Evolutionary conservation across 140 eudicot species (phyloP).

Genomic region (Cichorium intybus): DNA sequence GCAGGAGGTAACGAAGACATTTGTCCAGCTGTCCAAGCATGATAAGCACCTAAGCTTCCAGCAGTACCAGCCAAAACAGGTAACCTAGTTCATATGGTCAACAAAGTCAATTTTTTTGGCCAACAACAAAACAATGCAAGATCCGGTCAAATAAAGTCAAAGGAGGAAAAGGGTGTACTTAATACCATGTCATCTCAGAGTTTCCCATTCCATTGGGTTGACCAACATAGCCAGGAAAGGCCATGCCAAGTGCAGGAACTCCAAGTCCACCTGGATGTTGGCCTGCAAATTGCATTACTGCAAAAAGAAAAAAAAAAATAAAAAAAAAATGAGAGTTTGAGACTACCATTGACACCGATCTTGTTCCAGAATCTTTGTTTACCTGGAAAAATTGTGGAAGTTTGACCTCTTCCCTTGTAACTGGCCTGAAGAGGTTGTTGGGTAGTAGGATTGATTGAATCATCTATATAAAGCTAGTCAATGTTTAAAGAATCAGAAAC

Average conservation of each 20-base stretch:
- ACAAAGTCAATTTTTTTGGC: too few species aligned
- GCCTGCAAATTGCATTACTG: conserved; percentile 95
- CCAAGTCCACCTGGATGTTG: conserved; percentile 97
- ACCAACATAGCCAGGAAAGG: conserved; percentile 96
- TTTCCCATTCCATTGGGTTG: conserved; percentile 84
- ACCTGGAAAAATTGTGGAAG: conserved; percentile 82
- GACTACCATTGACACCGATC: background rate
- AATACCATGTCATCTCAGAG: conserved; percentile 98
- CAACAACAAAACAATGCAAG: too few species aligned
- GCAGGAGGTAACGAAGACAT: conserved; percentile 47
- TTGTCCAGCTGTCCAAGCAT: conserved; percentile 66
- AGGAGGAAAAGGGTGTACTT: too few species aligned
- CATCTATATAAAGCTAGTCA: conserved; percentile 62
- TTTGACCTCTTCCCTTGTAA: conserved; percentile 61
- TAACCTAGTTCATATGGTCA: too few species aligned
- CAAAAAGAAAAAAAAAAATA: conserved; percentile 15
- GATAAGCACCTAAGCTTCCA: conserved; percentile 80
- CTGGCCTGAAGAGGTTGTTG: too few species aligned
- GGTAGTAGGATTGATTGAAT: conserved; percentile 34
- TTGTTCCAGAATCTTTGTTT: conserved; percentile 1
- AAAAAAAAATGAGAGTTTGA: background rate
- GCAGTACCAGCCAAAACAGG: conserved; percentile 96
- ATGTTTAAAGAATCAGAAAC: conserved; percentile 49
- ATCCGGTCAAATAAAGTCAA: background rate
- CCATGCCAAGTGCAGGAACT: conserved; percentile 99